Evolutionary conservation across 805 yeast genomes (phyloP), one percentile per base, ranked within the genome.

Genomic region (Teunomyces lycoperdinae): DNA sequence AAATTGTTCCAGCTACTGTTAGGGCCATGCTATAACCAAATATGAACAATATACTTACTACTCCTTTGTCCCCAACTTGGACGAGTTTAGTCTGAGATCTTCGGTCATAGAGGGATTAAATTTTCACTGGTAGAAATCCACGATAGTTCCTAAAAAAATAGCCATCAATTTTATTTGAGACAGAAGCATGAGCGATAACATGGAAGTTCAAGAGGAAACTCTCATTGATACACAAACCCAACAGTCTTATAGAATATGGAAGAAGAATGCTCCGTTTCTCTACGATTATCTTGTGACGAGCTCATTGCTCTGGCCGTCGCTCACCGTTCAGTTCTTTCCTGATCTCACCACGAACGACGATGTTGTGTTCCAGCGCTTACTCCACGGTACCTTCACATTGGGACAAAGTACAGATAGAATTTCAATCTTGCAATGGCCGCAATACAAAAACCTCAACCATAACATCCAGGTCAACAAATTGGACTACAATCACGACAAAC

Each of bases 61-160:
- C 59, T 85, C 75, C 59, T 84, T 82, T 0, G 96, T 90, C 6
- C 98, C 98, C 42, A 92, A 74, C 57, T 86, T 85, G 11, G 97
- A 91, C 16, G 83, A 78, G 58, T 87, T 84, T 41, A 90, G 72
- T 39, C 82, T 48, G 46, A 71, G 61, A n/a, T 68, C 70, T 31
- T 50, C 54, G 4, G 55, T 38, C 54, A 50, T 50, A 27, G 40
- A 20, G 33, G 27, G 20, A 17, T 24, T 38, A 38, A 38, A 26
- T 38, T 38, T 38, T 38, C 41, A 38, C 20, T 29, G 29, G 13
- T 6, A 13, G 28, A 14, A 14, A 17, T 29, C 8, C 36, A 14
- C 26, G 29, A 24, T 11, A 28, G 13, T 28, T 11, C 6, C 13
- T 17, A 14, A 42, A 14, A 11, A 16, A 42, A 42, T 17, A 38